A percentile compares a stretch with the other conserved stretches of the same genome.
Conservation (phyloP, 345 rosid species). For the Litchi chinensis region DNA sequence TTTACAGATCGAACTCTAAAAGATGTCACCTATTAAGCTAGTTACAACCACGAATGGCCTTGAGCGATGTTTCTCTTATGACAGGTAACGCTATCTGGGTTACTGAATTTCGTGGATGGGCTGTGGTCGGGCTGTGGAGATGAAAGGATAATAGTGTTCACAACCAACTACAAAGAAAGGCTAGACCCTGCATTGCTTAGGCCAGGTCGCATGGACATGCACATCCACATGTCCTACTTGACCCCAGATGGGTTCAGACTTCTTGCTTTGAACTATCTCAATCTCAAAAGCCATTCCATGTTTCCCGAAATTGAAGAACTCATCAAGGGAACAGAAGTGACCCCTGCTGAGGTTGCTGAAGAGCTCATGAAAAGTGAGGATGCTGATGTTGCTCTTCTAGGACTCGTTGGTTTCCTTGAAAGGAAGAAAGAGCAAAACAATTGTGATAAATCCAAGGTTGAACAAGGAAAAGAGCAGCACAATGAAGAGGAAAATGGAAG, state of each 20-base stretch:
- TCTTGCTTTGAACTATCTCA: constrained; percentile 45
- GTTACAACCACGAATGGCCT: not conserved
- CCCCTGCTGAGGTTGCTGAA: constrained; percentile 54
- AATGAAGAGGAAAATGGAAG: constrained; percentile 1
- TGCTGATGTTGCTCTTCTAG: constrained; percentile 37
- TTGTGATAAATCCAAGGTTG: not conserved
- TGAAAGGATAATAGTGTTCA: too few relatives aligned
- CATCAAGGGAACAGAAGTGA: constrained; percentile 36
- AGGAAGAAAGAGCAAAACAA: constrained; percentile 14
- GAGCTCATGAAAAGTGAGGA: constrained; percentile 52
- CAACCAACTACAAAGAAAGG: constrained; percentile 31
- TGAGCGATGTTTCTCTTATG: not conserved
- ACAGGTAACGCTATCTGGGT: constrained; percentile 25
- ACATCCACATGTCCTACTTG: constrained; percentile 46
- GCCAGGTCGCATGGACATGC: constrained; percentile 44
- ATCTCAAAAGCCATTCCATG: constrained; percentile 30
- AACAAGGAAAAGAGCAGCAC: not conserved
- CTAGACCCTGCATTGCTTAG: constrained; percentile 33
- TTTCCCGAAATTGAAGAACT: constrained; percentile 39
- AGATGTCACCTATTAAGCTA: not conserved
- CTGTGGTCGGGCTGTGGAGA: constrained; percentile 33
- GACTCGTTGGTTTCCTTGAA: constrained; percentile 35
- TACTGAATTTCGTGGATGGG: constrained; percentile 32
- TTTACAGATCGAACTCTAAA: not conserved
- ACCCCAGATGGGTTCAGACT: constrained; percentile 44